Percentiles rank a stretch among this genome's conserved stretches.
phyloP scores from a whole-genome alignment of 805 yeast genomes.

The Metschnikowia lochheadii region DNA sequence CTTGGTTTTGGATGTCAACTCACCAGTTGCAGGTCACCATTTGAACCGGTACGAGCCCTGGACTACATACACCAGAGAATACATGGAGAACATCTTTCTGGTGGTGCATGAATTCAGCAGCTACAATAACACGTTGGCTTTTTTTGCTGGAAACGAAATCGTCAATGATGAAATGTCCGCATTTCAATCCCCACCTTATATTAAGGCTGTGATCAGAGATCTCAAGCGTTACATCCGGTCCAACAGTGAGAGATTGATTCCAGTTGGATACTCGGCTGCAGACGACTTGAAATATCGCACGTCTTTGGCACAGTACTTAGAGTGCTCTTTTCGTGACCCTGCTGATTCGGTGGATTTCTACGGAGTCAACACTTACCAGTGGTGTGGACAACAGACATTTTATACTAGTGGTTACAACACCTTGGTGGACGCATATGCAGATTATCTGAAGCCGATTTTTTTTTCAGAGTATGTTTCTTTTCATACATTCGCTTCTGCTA shows the following conservation, averaged over 20 bases:
- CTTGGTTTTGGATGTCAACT: conserved; percentile 83
- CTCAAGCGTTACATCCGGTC: conserved; percentile 64
- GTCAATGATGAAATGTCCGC: conserved; percentile 77
- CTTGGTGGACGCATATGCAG: conserved; percentile 67
- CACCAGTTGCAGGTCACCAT: conserved; percentile 75
- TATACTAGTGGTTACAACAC: conserved; percentile 62
- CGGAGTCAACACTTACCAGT: conserved; percentile 78
- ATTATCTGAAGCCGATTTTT: conserved; percentile 73
- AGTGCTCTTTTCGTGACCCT: conserved; percentile 57
- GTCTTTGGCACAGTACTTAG: conserved; percentile 74
- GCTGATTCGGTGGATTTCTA: conserved; percentile 68
- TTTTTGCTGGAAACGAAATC: conserved; percentile 90
- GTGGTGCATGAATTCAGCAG: conserved; percentile 77
- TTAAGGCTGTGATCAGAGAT: conserved; percentile 78
- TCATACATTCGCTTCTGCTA: neutral
- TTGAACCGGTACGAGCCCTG: conserved; percentile 91
- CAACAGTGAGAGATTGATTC: conserved; percentile 63
- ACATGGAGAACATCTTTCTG: conserved; percentile 70
- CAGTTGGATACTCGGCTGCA: conserved; percentile 96
- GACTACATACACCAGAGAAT: conserved; percentile 71
- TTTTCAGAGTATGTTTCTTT: conserved; percentile 64
- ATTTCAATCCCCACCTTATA: conserved; percentile 61
- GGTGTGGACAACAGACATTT: conserved; percentile 87
- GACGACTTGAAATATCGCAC: conserved; percentile 79
- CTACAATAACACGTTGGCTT: conserved; percentile 86